Evolutionary conservation across 2,329 filamentous ascomycete species (phyloP).

Genomic region (Ophiostoma tasmaniense): DNA sequence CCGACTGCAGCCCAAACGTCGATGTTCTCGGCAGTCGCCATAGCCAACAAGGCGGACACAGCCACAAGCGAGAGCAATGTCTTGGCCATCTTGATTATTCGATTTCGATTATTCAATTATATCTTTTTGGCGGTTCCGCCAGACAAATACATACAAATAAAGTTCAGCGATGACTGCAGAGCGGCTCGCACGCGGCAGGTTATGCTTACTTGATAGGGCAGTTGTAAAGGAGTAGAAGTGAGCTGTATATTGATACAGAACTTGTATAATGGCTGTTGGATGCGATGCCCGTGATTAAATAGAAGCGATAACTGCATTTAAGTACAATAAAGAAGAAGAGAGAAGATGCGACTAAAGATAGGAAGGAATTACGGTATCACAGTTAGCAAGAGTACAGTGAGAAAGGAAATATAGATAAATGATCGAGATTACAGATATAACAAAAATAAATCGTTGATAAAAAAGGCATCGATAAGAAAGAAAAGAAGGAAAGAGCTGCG

Average conservation of each 20-base stretch:
- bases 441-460: background rate
- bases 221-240: background rate
- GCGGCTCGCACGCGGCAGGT: background rate
- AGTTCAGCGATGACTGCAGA: background rate
- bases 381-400: background rate
- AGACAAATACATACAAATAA: no score
- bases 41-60: background rate
- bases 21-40: constrained; percentile 21
- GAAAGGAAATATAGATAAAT: background rate
- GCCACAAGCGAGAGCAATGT: background rate
- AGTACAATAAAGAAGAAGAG: background rate
- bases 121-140: no score
- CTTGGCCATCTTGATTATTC: background rate
- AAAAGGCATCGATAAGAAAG: background rate
- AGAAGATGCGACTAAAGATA: background rate
- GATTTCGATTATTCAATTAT: no score
- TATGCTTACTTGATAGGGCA: background rate
- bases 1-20: constrained; percentile 43
- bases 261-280: no score
- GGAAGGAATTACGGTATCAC: background rate
- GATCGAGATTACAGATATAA: background rate
- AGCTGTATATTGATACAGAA: background rate
- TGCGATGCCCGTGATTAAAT: background rate
- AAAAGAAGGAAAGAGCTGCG: background rate
- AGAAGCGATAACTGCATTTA: background rate